Base-by-base conservation (phyloP, 169 alveolate genomes). In the Babesia gibsoni region DNA sequence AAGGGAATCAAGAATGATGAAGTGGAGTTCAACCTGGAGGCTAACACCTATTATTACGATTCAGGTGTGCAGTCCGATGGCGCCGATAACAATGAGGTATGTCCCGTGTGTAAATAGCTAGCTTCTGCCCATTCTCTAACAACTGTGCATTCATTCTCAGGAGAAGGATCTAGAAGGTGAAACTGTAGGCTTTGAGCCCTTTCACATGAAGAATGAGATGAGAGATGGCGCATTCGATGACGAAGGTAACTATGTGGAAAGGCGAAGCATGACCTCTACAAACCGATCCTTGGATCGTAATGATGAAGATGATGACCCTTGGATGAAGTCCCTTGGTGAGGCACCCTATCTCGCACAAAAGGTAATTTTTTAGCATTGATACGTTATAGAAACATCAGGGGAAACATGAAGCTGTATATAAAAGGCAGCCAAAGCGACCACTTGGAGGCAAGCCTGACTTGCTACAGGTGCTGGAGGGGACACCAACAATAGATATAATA, bases 171-270 rank as follows among this genome's bases (percentile, higher is more conserved):
- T n/a, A n/a, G n/a, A n/a, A n/a, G n/a, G n/a, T n/a, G n/a, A n/a
- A n/a, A n/a, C n/a, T n/a, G 36, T 61, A 22, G 66, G 73, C n/a
- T 73, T 82, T 3, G 89, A 82, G 41, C 89, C 89, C 10, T 82
- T 82, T 68, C 64, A 82, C 41, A 82, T 82, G 89, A 57, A 69
- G 30, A 64, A 56, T 32, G 89, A 82, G 61, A 54, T 82, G 67
- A 63, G 50, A 54, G 83, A 82, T 42, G 89, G 89, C 25, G 73
- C 67, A 22, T 73, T 82, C 25, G 89, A 82, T 41, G 65, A 57
- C 50, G 56, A 52, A 45, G 89, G 89, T 4, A 82, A 57, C 16
- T 82, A 82, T 45, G 48, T 82, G 33, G 80, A 73, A 36, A 68
- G 73, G 12, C 27, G 56, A 10, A 61, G 46, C 18, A 61, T 61